Conservation (phyloP, 148 eudicot genomes). For the Camellia sinensis region DNA sequence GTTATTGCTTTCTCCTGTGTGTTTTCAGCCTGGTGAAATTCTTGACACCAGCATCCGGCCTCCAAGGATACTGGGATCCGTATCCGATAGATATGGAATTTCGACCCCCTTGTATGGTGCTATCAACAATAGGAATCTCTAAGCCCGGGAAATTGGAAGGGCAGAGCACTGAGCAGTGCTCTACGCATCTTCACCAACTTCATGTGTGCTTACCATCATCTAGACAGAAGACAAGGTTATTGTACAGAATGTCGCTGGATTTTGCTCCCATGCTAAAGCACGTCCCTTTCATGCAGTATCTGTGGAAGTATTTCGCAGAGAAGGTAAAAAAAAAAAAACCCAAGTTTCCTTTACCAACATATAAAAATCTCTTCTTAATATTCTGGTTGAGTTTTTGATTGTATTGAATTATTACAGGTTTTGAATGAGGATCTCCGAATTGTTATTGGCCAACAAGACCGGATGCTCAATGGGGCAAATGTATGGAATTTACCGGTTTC, state of each 20-base stretch:
- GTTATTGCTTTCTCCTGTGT: not conserved
- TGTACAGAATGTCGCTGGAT: slow-evolving; percentile 96
- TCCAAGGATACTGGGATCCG: slow-evolving; percentile 96
- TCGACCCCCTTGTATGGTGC: slow-evolving; percentile 90
- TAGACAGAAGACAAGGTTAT: slow-evolving; percentile 71
- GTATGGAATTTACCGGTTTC: slow-evolving; percentile 88
- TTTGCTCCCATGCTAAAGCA: slow-evolving; percentile 82
- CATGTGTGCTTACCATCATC: slow-evolving; percentile 93
- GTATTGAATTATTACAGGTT: slow-evolving; percentile 40
- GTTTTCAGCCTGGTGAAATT: slow-evolving; percentile 84
- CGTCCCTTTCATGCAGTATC: slow-evolving; percentile 73
- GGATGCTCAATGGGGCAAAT: slow-evolving; percentile 85
- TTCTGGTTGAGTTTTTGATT: not conserved
- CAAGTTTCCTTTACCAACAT: no score
- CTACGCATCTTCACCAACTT: slow-evolving; percentile 97
- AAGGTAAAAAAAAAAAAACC: slow-evolving; percentile 39
- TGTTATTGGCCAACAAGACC: slow-evolving; percentile 88
- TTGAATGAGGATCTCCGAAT: slow-evolving; percentile 85
- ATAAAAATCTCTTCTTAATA: slow-evolving; percentile 11
- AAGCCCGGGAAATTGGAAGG: slow-evolving; percentile 97
- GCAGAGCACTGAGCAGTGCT: slow-evolving; percentile 70
- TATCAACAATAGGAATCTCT: slow-evolving; percentile 95
- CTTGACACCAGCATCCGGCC: slow-evolving; percentile 83
- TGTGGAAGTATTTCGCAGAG: slow-evolving; percentile 89
- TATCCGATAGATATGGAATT: slow-evolving; percentile 98